Conservation (phyloP, 2,329 filamentous ascomycete genomes). For the Sphaerulina vaccinii region DNA sequence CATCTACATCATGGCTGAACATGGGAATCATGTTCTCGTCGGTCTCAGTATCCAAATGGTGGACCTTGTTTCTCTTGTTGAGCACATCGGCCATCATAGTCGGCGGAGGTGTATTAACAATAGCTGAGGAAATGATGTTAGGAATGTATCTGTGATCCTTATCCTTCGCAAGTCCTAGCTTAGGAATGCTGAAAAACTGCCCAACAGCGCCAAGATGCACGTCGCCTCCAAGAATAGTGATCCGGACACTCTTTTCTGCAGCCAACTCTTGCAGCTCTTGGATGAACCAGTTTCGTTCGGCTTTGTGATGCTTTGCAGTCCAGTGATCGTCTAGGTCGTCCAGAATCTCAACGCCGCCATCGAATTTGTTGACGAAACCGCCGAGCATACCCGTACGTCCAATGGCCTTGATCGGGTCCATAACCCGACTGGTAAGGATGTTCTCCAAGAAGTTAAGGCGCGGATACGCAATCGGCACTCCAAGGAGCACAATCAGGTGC, state of each 20-base stretch:
- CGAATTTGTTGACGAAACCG: constrained; percentile 79
- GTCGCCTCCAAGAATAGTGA: constrained; percentile 91
- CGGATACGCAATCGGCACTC: constrained; percentile 59
- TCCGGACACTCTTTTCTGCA: constrained; percentile 83
- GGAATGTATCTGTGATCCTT: constrained; percentile 95
- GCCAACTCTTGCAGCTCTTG: constrained; percentile 92
- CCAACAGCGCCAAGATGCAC: constrained; percentile 90
- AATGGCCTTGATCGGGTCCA: constrained; percentile 86
- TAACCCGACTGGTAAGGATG: constrained; percentile 74
- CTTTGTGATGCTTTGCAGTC: constrained; percentile 93
- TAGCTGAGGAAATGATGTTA: constrained; percentile 90
- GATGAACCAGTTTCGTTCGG: constrained; percentile 80
- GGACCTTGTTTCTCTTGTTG: constrained; percentile 83
- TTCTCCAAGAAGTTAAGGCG: constrained; percentile 60
- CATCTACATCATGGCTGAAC: constrained; percentile 85
- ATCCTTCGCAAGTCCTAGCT: constrained; percentile 74
- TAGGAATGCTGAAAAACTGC: constrained; percentile 91
- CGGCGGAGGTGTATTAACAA: constrained; percentile 86
- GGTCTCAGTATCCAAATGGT: constrained; percentile 67
- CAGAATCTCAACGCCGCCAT: constrained; percentile 85
- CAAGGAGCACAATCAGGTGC: constrained; percentile 83
- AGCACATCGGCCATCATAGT: constrained; percentile 86
- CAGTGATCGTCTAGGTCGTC: constrained; percentile 96
- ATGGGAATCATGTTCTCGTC: constrained; percentile 96
- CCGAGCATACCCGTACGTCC: constrained; percentile 79